A percentile compares a stretch with the other conserved stretches of the same genome.
phyloP scores from a whole-genome alignment of 768 basidiomycete species.

The Amanita thiersii region DNA sequence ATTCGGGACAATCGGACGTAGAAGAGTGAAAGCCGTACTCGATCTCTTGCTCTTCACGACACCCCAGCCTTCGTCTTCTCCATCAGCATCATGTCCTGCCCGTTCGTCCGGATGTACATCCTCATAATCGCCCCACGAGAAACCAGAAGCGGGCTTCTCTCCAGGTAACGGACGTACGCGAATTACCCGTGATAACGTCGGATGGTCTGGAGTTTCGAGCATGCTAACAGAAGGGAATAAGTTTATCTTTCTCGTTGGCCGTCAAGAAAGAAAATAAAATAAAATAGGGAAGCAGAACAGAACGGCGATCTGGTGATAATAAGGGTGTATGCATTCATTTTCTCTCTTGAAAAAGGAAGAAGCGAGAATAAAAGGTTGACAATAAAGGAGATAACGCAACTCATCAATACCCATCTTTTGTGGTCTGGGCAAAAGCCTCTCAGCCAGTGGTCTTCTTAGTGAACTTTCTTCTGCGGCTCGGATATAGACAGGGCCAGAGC shows the following conservation, averaged over 20 bases:
- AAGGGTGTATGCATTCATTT: too few species aligned
- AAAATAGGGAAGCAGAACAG: too few species aligned
- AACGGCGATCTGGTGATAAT: too few species aligned
- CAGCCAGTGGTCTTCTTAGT: conserved; percentile 40
- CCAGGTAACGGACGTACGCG: conserved; percentile 52
- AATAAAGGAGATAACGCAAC: conserved; percentile 18
- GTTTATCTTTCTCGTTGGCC: too few species aligned
- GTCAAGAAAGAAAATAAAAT: too few species aligned
- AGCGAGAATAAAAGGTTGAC: neutral
- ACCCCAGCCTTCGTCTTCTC: conserved; percentile 77
- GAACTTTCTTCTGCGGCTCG: conserved; percentile 19
- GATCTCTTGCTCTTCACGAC: conserved; percentile 54
- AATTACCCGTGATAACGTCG: conserved; percentile 53
- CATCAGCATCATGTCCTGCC: conserved; percentile 51
- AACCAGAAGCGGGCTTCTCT: conserved; percentile 54
- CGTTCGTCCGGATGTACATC: conserved; percentile 38
- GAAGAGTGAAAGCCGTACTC: conserved; percentile 20
- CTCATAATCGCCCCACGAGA: conserved; percentile 75
- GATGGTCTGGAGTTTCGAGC: conserved; percentile 53
- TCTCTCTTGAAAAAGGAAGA: neutral
- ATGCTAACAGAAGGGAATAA: conserved; percentile 33
- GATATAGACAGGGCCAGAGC: conserved; percentile 17
- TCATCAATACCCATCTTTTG: conserved; percentile 63
- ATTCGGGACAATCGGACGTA: neutral
- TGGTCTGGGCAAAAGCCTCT: conserved; percentile 57